Percentiles rank a stretch among this genome's conserved stretches.
Conservation (phyloP, 2,329 filamentous ascomycete species). For the Calonectria multiphialidica region DNA sequence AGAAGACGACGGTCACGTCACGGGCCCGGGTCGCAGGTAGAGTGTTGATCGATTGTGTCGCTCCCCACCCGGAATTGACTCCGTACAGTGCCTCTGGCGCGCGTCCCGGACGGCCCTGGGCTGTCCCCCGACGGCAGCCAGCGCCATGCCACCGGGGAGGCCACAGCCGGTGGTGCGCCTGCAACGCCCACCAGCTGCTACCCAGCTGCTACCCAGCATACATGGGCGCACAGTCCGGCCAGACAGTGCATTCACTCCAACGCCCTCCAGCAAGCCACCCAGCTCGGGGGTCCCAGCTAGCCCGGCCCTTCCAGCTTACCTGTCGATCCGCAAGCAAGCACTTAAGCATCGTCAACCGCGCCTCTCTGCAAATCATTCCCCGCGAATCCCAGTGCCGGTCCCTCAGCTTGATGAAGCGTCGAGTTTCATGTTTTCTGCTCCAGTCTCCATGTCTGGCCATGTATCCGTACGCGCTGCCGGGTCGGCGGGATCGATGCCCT, state of each 20-base stretch:
- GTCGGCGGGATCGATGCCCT: background rate
- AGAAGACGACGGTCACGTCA: background rate
- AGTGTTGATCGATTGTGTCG: background rate
- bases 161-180: background rate
- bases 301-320: background rate
- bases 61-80: background rate
- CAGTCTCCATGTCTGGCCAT: background rate
- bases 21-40: background rate
- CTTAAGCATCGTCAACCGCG: constrained; percentile 8
- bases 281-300: background rate
- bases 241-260: background rate
- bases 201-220: no score
- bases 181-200: background rate
- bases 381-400: background rate
- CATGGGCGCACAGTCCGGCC: background rate
- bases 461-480: background rate
- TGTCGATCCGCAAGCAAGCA: constrained; percentile 9
- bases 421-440: background rate
- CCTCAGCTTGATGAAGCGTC: background rate
- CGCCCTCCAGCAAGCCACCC: constrained; percentile 5
- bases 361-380: constrained; percentile 11
- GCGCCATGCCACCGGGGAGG: background rate
- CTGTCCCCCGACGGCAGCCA: background rate
- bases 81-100: background rate
- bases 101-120: background rate